Base-by-base conservation (phyloP, 352 stramenopile genomes). In the Stephanocyclus meneghinianus region DNA sequence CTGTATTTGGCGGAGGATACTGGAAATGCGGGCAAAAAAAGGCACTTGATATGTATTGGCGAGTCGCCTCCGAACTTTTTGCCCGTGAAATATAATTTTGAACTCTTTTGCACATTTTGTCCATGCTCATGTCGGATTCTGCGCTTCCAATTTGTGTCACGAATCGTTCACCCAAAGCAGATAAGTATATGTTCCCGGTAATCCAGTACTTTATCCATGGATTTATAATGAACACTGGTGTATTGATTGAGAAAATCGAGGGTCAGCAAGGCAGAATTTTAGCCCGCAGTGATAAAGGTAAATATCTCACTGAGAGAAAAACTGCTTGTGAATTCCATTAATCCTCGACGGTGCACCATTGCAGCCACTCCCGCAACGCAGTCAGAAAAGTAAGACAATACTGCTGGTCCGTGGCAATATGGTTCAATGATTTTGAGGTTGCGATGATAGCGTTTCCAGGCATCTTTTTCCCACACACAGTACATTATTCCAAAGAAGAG, bases 161-260 rank as follows among this genome's bases (percentile, higher is more conserved):
- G 16, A 45, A 69, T 55, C 61, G 47, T 48, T 57, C 32, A 18
- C 42, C 40, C 5, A 69, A 51, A 29, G 56, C 21, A 18, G 13
- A 32, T 15, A 37, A 59, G 30, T 69, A 69, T 5, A 69, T 37
- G 35, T 69, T 69, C 15, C 61, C 61, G 13, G 61, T 69, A 3
- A 69, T 21, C 61, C 61, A 69, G 29, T 69, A 69, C 21, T 69
- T 69, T 15, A 69, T 69, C 61, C 61, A 69, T 42, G 61, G 61
- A 44, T 69, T 69, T 7, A 69, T 44, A 16, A 69, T 55, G 42
- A 69, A 69, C 61, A 69, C 50, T 59, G 50, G 8, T 11, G 50
- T 40, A 8, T 40, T 40, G 35, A 40, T 9, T 40, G 2, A 40
- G 0, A 40, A 4, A 40, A 26, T 26, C 7, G 35, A 40, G 3